These are phyloP conservation scores for Lecanicillium sp. DNA, from an alignment of 2,329 filamentous ascomycete species.

Conservation along the genomic window DNA sequence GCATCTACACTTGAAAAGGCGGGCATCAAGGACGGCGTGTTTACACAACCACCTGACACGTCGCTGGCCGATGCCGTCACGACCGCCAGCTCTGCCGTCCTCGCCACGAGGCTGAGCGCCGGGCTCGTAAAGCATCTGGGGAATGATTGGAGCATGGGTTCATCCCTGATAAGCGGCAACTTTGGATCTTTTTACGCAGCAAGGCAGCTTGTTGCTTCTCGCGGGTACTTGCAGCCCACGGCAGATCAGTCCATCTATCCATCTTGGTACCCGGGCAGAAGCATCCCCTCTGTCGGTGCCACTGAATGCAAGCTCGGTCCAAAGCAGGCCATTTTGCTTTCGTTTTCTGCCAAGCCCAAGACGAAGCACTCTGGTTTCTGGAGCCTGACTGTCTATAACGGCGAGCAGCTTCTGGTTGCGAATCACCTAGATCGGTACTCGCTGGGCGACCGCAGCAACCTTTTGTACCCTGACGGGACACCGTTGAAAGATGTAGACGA, in stretches of 20 bases:
- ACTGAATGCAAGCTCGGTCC: background rate
- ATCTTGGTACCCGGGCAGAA: constrained; percentile 1
- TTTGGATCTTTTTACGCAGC: constrained; percentile 4
- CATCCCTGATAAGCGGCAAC: constrained; percentile 1
- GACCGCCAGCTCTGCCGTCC: constrained; percentile 5
- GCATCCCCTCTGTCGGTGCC: background rate
- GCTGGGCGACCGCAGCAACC: constrained; percentile 16
- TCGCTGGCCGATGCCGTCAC: constrained; percentile 1
- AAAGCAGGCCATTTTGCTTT: constrained; percentile 7
- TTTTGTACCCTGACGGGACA: constrained; percentile 17
- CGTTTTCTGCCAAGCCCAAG: constrained; percentile 9
- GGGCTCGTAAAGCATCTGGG: background rate
- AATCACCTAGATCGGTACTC: constrained; percentile 17
- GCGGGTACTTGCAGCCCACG: constrained; percentile 10
- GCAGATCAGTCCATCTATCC: constrained; percentile 10
- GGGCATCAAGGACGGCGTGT: constrained; percentile 4
- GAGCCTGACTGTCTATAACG: constrained; percentile 19
- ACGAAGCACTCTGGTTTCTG: constrained; percentile 14
- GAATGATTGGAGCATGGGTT: constrained; percentile 7
- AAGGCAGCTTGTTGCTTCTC: constrained; percentile 3
- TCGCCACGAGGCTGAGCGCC: background rate
- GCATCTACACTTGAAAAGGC: constrained; percentile 4
- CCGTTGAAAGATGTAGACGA: background rate
- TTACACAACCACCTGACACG: constrained; percentile 5
- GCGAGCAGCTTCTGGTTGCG: constrained; percentile 14